Evolutionary conservation across 2,329 filamentous ascomycete species (phyloP).

Genomic region (Tolypocladium inflatum): DNA sequence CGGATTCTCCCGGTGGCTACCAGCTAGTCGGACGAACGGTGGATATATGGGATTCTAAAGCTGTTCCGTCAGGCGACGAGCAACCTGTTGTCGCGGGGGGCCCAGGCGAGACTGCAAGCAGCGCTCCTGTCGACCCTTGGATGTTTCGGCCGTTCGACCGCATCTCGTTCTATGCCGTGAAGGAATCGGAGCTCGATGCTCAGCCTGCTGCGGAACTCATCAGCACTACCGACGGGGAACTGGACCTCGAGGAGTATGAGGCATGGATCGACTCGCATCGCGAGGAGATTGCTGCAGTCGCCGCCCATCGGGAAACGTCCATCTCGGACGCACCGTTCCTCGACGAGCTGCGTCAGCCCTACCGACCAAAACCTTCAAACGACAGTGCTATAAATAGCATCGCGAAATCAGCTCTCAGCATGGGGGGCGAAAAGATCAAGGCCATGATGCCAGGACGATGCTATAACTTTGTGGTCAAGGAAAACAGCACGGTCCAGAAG

Average conservation of each 20-base stretch:
- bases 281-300: conserved; percentile 12
- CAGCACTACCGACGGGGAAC: conserved; percentile 12
- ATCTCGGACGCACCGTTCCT: conserved; percentile 17
- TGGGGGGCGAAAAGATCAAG: conserved; percentile 8
- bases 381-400: background rate
- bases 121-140: conserved; percentile 10
- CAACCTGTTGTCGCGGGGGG: background rate
- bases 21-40: conserved; percentile 25
- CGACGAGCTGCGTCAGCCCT: conserved; percentile 17
- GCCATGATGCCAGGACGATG: conserved; percentile 24
- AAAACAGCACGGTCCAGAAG: conserved; percentile 13
- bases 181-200: conserved; percentile 16
- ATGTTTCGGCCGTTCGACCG: conserved; percentile 22
- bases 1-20: conserved; percentile 26
- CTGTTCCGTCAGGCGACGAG: background rate
- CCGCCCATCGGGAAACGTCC: conserved; percentile 11
- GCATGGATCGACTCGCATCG: conserved; percentile 19
- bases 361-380: conserved; percentile 5
- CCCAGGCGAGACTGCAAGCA: background rate
- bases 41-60: conserved; percentile 20
- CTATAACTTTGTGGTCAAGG: conserved; percentile 19
- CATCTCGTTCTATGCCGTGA: conserved; percentile 20
- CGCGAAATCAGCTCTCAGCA: background rate
- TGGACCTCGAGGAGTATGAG: conserved; percentile 21
- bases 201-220: conserved; percentile 14